Conservation (phyloP, 352 stramenopile genomes). For the Globisporangium recalcitrans region DNA sequence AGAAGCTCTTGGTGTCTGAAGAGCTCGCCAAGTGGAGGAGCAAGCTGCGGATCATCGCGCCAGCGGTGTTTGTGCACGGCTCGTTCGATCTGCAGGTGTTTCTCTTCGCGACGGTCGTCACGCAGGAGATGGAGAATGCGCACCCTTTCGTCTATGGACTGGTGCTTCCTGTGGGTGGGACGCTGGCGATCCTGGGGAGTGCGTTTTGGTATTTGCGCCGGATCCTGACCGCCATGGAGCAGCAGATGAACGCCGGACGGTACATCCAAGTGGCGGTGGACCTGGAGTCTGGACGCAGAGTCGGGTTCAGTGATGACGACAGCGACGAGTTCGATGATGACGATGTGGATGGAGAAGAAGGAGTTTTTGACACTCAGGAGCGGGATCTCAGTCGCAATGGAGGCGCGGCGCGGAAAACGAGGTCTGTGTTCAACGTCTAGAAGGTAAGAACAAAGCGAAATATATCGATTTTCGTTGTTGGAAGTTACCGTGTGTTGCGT, state of each 20-base stretch:
- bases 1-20: slow-evolving; percentile 10
- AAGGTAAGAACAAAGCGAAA: too few species aligned
- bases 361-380: not conserved
- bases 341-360: slow-evolving; percentile 3
- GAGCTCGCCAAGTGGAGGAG: slow-evolving; percentile 30
- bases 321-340: slow-evolving; percentile 33
- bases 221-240: slow-evolving; percentile 33
- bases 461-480: too few species aligned
- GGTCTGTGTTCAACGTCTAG: slow-evolving; percentile 36
- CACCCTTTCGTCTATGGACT: slow-evolving; percentile 34
- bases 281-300: slow-evolving; percentile 29
- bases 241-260: slow-evolving; percentile 36
- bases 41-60: slow-evolving; percentile 33
- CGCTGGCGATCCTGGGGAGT: slow-evolving; percentile 22
- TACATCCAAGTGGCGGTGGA: slow-evolving; percentile 51
- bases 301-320: slow-evolving; percentile 29
- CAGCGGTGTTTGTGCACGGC: slow-evolving; percentile 52
- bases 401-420: slow-evolving; percentile 24
- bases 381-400: not conserved
- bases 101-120: slow-evolving; percentile 36
- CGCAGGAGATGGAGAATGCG: slow-evolving; percentile 23
- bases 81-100: slow-evolving; percentile 61
- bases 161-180: slow-evolving; percentile 29
- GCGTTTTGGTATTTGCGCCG: slow-evolving; percentile 32
- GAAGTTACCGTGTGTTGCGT: too few species aligned